Evolutionary conservation across 208 protist genomes (phyloP), one percentile per base, ranked within the genome.

Genomic region (Trypanosoma caninum): DNA sequence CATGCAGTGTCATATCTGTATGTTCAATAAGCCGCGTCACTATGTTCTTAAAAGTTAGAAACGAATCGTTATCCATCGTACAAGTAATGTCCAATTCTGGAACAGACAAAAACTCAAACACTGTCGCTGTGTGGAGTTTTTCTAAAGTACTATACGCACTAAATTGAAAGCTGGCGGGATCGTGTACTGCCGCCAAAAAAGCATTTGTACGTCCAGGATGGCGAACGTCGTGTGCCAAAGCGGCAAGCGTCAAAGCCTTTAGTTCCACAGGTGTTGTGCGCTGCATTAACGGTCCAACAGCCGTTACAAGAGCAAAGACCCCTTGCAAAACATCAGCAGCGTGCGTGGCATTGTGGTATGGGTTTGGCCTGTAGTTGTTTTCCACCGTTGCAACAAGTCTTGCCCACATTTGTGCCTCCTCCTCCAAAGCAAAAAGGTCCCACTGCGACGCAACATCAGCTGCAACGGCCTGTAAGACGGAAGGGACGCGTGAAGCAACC

Each of bases 251-350:
- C 2, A 80, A 55, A 6, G 84, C 85, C 14, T 72, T 75, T 58
- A 78, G 79, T 58, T 95, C 84, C 48, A 88, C 10, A 7, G 35
- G 51, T 20, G 80, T 88, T 74, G 89, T 66, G 53, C 71, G 35
- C 25, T 23, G 28, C 51, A 54, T 13, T 8, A 95, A 46, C 11
- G 87, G 71, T 1, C 55, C 59, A 38, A 61, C 72, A 14, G 31
- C 5, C 34, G 62, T 65, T 22, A 87, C 67, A 16, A 95, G 65
- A n/a, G 73, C 44, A 58, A 73, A 74, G 25, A 76, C 53, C 20
- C 78, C 76, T 48, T 93, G 89, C 27, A 89, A 34, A 13, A 91
- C 81, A 59, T 91, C 85, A 1, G 89, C 83, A 6, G 85, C 89
- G 56, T 91, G 85, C 22, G 76, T 50, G 14, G 70, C 65, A 62